These are phyloP conservation scores for Kodamaea anthophila DNA, from an alignment of 1,139 yeast genomes.

Conservation along the genomic window DNA sequence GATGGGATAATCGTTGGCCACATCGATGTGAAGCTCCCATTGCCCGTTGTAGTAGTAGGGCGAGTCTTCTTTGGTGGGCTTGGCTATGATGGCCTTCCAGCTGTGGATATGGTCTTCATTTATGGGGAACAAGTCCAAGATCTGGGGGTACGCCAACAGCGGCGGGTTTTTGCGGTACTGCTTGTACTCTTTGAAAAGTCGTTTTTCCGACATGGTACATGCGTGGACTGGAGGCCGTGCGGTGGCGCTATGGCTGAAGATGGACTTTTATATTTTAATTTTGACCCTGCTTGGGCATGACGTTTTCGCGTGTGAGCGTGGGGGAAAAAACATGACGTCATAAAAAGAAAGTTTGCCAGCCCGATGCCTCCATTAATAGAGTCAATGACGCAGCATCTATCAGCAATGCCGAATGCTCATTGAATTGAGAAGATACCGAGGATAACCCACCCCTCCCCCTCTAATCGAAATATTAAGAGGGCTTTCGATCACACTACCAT, in stretches of 20 bases:
- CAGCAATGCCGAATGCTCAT: too few relatives aligned
- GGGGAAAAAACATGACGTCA: background rate
- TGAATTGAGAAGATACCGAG: too few relatives aligned
- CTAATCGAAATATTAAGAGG: too few relatives aligned
- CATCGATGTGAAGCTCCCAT: constrained; percentile 50
- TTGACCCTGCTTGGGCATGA: too few relatives aligned
- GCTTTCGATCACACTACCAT: too few relatives aligned
- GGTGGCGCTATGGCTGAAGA: background rate
- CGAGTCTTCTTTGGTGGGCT: constrained; percentile 43
- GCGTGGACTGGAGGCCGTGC: too few relatives aligned
- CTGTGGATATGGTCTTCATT: constrained; percentile 33
- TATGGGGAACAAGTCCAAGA: constrained; percentile 39
- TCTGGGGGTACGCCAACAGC: constrained; percentile 26
- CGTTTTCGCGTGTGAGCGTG: background rate
- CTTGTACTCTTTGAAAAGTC: constrained; percentile 19
- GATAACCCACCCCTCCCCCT: too few relatives aligned
- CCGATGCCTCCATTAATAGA: too few relatives aligned
- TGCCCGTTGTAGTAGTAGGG: constrained; percentile 43
- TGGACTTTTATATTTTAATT: background rate
- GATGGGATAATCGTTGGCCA: constrained; percentile 59
- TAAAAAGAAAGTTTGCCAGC: too few relatives aligned
- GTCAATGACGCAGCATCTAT: too few relatives aligned
- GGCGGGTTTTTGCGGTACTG: constrained; percentile 17
- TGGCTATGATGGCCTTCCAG: constrained; percentile 59
- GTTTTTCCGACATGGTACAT: constrained; percentile 22